These are phyloP conservation scores for Chamaenerion angustifolium DNA, from an alignment of 345 rosid species.

Conservation along the genomic window DNA sequence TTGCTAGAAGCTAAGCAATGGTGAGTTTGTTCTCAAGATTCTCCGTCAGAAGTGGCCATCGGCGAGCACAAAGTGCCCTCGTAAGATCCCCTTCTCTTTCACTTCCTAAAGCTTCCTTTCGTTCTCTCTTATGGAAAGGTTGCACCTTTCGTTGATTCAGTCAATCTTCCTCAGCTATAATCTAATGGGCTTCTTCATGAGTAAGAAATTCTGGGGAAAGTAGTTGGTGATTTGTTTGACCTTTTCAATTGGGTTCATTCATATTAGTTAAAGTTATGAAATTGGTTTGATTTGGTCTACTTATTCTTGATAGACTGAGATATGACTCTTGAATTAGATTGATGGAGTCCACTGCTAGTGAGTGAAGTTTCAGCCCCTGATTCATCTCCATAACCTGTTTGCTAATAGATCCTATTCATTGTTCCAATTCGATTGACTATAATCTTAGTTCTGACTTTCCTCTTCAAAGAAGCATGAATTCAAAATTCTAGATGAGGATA, in stretches of 20 bases:
- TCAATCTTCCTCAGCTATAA: too few species aligned
- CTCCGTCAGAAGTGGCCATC: conserved; percentile 54
- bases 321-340: conserved; percentile 1
- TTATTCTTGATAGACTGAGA: background rate
- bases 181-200: too few species aligned
- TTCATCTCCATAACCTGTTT: too few species aligned
- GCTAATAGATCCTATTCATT: too few species aligned
- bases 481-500: too few species aligned
- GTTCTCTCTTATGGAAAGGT: too few species aligned
- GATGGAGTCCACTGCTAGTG: background rate
- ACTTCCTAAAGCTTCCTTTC: background rate
- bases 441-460: too few species aligned
- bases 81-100: conserved; percentile 26
- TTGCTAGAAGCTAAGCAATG: conserved; percentile 18
- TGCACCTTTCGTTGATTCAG: too few species aligned
- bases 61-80: conserved; percentile 78
- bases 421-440: too few species aligned
- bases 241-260: conserved; percentile 1
- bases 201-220: background rate
- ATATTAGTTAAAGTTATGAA: background rate
- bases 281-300: background rate
- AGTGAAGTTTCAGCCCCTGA: background rate
- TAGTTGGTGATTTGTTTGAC: background rate
- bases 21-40: conserved; percentile 90
- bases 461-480: too few species aligned